Evolutionary conservation across 1,284 basidiomycete genomes (phyloP).

Genomic region (Sanghuangporus baumii): DNA sequence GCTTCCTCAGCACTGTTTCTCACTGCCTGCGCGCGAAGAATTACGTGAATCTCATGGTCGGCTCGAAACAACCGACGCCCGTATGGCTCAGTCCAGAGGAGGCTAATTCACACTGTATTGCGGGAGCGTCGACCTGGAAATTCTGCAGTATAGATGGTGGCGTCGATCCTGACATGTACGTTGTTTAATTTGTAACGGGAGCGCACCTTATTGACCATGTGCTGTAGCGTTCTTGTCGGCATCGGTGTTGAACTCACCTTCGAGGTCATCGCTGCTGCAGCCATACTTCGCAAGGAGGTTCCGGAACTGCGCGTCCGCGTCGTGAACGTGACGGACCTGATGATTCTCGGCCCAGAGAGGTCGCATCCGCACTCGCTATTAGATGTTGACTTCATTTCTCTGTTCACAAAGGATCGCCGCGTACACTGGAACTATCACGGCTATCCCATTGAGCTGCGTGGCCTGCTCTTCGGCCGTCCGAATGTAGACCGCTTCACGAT

Average conservation of each 20-base stretch:
- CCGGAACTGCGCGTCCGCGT: slow-evolving; percentile 71
- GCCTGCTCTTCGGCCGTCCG: slow-evolving; percentile 54
- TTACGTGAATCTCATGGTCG: slow-evolving; percentile 83
- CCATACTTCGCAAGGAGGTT: slow-evolving; percentile 57
- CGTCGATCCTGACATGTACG: slow-evolving; percentile 60
- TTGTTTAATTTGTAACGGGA: slow-evolving; percentile 6
- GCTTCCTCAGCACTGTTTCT: slow-evolving; percentile 71
- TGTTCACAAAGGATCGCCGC: slow-evolving; percentile 68
- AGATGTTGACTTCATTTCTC: slow-evolving; percentile 54
- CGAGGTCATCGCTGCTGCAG: slow-evolving; percentile 73
- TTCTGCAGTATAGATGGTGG: slow-evolving; percentile 68
- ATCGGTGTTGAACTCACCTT: slow-evolving; percentile 75
- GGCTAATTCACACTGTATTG: slow-evolving; percentile 66
- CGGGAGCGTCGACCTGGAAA: slow-evolving; percentile 72
- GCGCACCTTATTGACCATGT: neutral
- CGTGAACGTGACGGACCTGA: slow-evolving; percentile 77
- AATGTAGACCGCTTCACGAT: slow-evolving; percentile 45
- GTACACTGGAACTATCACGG: slow-evolving; percentile 86
- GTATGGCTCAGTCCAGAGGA: slow-evolving; percentile 66
- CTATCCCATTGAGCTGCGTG: slow-evolving; percentile 64
- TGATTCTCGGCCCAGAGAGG: slow-evolving; percentile 66
- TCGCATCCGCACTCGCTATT: slow-evolving; percentile 75
- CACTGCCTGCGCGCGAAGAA: slow-evolving; percentile 82
- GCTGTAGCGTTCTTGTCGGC: slow-evolving; percentile 55
- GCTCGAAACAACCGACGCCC: slow-evolving; percentile 74